Percentiles rank a stretch among this genome's conserved stretches.
Evolutionary conservation across 768 basidiomycete genomes (phyloP).

Genomic region (Paxillus involutus): DNA sequence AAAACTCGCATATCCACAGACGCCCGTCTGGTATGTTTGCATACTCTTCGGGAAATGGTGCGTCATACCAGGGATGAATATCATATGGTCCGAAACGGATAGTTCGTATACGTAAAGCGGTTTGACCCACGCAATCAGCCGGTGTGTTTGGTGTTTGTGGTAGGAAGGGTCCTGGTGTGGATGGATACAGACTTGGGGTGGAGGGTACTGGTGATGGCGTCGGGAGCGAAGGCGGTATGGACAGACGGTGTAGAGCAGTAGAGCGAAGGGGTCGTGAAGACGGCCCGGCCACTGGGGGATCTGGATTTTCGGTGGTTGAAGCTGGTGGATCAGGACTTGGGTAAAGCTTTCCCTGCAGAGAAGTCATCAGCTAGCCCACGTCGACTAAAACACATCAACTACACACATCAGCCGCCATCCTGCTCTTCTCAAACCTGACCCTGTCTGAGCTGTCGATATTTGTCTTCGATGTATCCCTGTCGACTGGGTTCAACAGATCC

Average conservation of each 20-base stretch:
- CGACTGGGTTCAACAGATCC: slow-evolving; percentile 65
- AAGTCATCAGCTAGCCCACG: slow-evolving; percentile 5
- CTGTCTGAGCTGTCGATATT: slow-evolving; percentile 61
- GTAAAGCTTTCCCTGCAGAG: slow-evolving; percentile 47
- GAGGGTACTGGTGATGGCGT: slow-evolving; percentile 38
- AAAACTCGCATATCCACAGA: slow-evolving; percentile 97
- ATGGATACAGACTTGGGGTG: slow-evolving; percentile 32
- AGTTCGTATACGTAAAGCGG: slow-evolving; percentile 69
- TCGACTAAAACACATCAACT: background rate
- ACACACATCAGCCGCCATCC: slow-evolving; percentile 72
- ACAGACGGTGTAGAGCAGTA: slow-evolving; percentile 39
- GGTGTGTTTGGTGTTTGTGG: slow-evolving; percentile 32
- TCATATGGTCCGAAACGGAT: slow-evolving; percentile 91
- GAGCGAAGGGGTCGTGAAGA: slow-evolving; percentile 67
- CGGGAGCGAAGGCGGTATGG: slow-evolving; percentile 29
- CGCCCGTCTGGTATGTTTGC: slow-evolving; percentile 87
- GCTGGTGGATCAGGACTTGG: slow-evolving; percentile 39
- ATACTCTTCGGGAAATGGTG: slow-evolving; percentile 98
- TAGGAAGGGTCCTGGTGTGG: slow-evolving; percentile 35
- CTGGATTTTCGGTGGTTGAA: slow-evolving; percentile 31
- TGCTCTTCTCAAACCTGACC: slow-evolving; percentile 69
- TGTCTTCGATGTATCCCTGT: slow-evolving; percentile 76
- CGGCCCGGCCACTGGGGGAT: slow-evolving; percentile 49
- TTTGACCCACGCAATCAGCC: slow-evolving; percentile 17
- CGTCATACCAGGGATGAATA: slow-evolving; percentile 98